Conservation (phyloP, 2,329 filamentous ascomycete species). For the Pestalotiopsis sp. region DNA sequence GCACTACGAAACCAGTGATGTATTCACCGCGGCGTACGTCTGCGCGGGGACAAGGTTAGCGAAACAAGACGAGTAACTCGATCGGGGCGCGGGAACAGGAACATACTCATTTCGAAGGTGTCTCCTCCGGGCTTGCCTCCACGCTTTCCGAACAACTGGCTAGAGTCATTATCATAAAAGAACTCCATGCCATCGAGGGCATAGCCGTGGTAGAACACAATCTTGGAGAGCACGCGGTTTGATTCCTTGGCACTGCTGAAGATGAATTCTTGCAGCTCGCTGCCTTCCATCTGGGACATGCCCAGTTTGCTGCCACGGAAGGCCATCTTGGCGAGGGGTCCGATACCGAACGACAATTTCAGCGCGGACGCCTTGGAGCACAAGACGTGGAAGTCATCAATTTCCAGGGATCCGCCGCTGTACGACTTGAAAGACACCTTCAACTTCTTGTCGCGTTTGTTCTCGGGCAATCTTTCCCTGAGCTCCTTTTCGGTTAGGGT, state of each 20-base stretch:
- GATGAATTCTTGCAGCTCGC: slow-evolving; percentile 71
- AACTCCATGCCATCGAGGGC: slow-evolving; percentile 90
- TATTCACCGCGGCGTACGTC: slow-evolving; percentile 86
- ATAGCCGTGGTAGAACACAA: slow-evolving; percentile 77
- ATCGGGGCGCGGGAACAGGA: not conserved
- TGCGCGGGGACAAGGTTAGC: slow-evolving; percentile 33
- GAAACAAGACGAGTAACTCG: slow-evolving; percentile 18
- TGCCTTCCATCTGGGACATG: slow-evolving; percentile 70
- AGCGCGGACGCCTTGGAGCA: slow-evolving; percentile 72
- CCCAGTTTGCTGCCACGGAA: slow-evolving; percentile 79
- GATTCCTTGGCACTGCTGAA: slow-evolving; percentile 70
- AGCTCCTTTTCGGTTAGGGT: slow-evolving; percentile 76
- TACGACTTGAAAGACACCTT: slow-evolving; percentile 77
- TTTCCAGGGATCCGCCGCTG: slow-evolving; percentile 71
- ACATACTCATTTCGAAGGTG: slow-evolving; percentile 76
- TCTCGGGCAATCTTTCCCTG: slow-evolving; percentile 70
- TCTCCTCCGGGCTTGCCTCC: slow-evolving; percentile 72
- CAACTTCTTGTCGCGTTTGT: slow-evolving; percentile 72
- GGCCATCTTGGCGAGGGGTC: slow-evolving; percentile 58
- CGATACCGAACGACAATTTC: slow-evolving; percentile 69
- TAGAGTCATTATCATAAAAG: slow-evolving; percentile 83
- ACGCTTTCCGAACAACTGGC: slow-evolving; percentile 83
- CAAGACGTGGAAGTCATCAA: slow-evolving; percentile 76
- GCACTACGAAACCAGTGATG: slow-evolving; percentile 82
- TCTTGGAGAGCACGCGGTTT: slow-evolving; percentile 73